phyloP scores from a whole-genome alignment of 768 basidiomycete genomes.

The Tylopilus subfusipes region DNA sequence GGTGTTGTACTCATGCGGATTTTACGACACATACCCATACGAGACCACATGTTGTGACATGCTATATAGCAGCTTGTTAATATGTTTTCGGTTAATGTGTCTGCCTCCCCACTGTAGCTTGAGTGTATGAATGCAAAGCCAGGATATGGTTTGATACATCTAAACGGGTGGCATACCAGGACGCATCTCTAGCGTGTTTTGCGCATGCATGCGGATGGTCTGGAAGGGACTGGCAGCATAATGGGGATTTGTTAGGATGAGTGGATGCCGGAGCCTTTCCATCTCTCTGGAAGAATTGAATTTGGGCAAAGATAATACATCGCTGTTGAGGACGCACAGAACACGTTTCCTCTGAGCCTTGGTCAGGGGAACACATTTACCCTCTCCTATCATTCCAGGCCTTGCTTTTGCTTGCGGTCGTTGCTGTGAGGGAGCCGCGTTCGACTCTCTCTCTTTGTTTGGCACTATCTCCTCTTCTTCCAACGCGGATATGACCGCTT shows the following conservation, averaged over 20 bases:
- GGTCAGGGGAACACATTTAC: conserved; percentile 55
- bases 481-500: conserved; percentile 52
- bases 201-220: conserved; percentile 74
- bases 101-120: neutral
- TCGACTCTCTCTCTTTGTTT: conserved; percentile 11
- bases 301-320: neutral
- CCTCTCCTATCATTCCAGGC: conserved; percentile 62
- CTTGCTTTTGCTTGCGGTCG: conserved; percentile 25
- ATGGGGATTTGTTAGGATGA: conserved; percentile 62
- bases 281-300: conserved; percentile 42
- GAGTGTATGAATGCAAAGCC: neutral
- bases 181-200: conserved; percentile 70
- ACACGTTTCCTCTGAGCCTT: conserved; percentile 62
- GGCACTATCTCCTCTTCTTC: conserved; percentile 35
- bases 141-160: neutral
- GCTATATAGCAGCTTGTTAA: conserved; percentile 24
- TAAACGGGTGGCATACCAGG: conserved; percentile 10
- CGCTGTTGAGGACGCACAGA: conserved; percentile 47
- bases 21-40: conserved; percentile 11
- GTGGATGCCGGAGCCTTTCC: conserved; percentile 67
- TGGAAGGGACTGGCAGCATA: conserved; percentile 71
- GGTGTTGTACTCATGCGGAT: conserved; percentile 13
- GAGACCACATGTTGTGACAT: conserved; percentile 21
- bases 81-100: conserved; percentile 1
- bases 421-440: conserved; percentile 17